Base-by-base conservation (phyloP, 768 basidiomycete species). In the Serendipita sp. region DNA sequence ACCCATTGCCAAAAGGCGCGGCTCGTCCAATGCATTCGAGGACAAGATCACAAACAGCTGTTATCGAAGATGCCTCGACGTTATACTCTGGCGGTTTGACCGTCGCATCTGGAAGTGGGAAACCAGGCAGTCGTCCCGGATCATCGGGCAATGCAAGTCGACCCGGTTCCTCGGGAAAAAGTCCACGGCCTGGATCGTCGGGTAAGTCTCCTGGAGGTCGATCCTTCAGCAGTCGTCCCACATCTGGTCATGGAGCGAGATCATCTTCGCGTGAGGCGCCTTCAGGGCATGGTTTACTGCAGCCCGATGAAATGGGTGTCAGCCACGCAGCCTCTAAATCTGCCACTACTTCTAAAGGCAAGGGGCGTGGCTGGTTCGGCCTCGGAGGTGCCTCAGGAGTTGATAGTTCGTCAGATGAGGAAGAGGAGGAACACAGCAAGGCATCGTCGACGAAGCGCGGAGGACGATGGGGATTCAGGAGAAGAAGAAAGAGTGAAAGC, bases 1-100 rank as follows among this genome's bases (percentile, higher is more conserved):
- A 26, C 60, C 30, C 62, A 53, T 42, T 34, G 42, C 31, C 45
- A 31, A 30, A 33, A 44, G 56, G 30, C 16, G 22, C 64, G 9
- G 41, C 62, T 4, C 45, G 30, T 16, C 26, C 42, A 38, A 26
- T 48, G 17, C 86, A 87, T 69, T 74, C 80, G 34, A 82, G 90
- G 50, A 88, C 83, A 20, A 83, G 84, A 74, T 90, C 88, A 33
- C 90, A 92, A 70, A 85, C 84, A 2, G 90, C 90, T 1, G 81
- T 92, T 64, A 82, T 92, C n/a, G 88, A 91, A 63, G 77, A 85
- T 65, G 79, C 77, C 3, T 72, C 73, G 53, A 71, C 71, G 4
- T 31, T 58, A 11, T 58, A 28, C 20, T 26, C 53, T 5, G 24
- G 24, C 11, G 53, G 24, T n/a, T n/a, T 58, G 17, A 22, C 11